Conservation (phyloP, 2,329 filamentous ascomycete species). For the Penicillium sp. region DNA sequence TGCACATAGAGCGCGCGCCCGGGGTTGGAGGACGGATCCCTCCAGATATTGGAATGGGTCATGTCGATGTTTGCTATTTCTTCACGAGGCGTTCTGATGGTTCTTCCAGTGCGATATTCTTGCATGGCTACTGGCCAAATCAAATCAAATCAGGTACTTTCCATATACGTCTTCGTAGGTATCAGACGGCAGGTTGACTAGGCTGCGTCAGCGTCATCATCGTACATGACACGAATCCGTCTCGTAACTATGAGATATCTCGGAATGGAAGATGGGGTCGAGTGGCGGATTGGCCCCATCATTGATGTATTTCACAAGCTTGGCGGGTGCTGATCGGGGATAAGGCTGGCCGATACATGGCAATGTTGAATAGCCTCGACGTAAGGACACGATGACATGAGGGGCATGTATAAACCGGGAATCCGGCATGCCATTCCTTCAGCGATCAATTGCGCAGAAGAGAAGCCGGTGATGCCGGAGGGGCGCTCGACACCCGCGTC, state of each 20-base stretch:
- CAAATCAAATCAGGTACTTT: constrained; percentile 11
- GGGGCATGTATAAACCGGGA: background rate
- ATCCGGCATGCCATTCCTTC: background rate
- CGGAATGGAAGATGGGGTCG: background rate
- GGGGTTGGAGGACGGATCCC: background rate
- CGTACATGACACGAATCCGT: background rate
- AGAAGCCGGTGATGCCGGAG: background rate
- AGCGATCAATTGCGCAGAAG: background rate
- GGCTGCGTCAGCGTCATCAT: background rate
- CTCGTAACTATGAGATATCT: background rate
- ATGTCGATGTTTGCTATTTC: constrained; percentile 7
- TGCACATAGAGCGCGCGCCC: background rate
- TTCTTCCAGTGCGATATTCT: constrained; percentile 17
- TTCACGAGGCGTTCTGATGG: constrained; percentile 22
- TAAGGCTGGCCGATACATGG: background rate
- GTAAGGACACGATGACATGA: background rate
- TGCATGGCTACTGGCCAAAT: constrained; percentile 22
- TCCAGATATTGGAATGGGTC: background rate
- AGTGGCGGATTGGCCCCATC: background rate
- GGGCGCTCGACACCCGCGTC: background rate
- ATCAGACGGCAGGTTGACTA: background rate
- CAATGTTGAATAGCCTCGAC: background rate
- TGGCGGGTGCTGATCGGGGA: background rate
- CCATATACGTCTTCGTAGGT: background rate
- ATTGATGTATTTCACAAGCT: background rate